These are phyloP conservation scores for Citrus australasica DNA, from an alignment of 345 rosid genomes.

Conservation along the genomic window DNA sequence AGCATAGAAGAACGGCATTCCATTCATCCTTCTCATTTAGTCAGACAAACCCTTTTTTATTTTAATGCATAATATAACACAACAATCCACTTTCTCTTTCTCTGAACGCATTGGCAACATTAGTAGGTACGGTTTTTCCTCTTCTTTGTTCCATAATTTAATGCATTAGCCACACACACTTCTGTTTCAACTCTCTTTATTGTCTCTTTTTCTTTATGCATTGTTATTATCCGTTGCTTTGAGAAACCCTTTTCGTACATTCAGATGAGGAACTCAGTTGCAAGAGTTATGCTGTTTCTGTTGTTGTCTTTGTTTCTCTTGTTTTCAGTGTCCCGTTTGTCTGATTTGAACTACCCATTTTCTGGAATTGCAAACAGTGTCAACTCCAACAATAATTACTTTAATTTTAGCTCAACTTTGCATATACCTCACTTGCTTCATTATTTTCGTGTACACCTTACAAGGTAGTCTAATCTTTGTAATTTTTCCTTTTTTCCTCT, in stretches of 20 bases:
- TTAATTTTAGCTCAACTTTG: conserved; percentile 1
- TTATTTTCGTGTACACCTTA: not conserved
- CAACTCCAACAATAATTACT: conserved; percentile 10
- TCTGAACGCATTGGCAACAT: not conserved
- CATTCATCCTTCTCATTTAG: not conserved
- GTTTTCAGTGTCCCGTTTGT: conserved; percentile 10
- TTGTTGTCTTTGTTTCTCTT: conserved; percentile 11
- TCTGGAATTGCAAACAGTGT: conserved; percentile 15
- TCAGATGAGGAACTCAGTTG: conserved; percentile 16
- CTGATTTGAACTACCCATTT: conserved; percentile 15
- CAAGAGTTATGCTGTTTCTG: conserved; percentile 5
- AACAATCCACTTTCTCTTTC: not conserved
- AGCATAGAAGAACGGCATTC: no score
- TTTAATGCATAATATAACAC: not conserved
- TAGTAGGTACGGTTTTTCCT: conserved; percentile 10
- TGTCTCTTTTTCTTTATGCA: not conserved
- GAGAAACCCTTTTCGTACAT: not conserved
- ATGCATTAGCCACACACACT: not conserved
- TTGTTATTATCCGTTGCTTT: not conserved
- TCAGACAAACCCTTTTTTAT: not conserved
- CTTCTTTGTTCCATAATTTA: not conserved
- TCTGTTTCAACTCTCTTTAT: not conserved
- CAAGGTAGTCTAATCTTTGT: not conserved
- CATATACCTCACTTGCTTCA: not conserved
- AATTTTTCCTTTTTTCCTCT: not conserved